A percentile compares a stretch with the other conserved stretches of the same genome.
Conservation (phyloP, 1,139 yeast species). For the Geotrichum aggregatum region DNA sequence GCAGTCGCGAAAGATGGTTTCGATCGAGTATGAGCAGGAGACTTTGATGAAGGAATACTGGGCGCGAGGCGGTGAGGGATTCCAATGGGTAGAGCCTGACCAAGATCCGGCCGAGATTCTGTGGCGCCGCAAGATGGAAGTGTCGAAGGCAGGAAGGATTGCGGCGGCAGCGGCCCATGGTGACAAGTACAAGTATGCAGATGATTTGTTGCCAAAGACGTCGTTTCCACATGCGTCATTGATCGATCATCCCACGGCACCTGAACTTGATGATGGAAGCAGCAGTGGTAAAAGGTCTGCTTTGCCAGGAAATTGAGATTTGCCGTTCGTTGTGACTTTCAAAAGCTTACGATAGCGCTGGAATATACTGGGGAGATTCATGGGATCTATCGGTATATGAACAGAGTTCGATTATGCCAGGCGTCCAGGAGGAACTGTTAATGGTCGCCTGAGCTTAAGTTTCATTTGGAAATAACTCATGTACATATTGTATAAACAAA, state of each 20-base stretch:
- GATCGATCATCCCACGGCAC: slow-evolving; percentile 25
- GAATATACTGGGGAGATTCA: no score
- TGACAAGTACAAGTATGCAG: slow-evolving; percentile 29
- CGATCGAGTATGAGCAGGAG: slow-evolving; percentile 70
- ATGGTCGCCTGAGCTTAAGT: no score
- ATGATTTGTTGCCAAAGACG: slow-evolving; percentile 25
- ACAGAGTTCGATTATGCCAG: no score
- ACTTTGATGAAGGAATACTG: slow-evolving; percentile 58
- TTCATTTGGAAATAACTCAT: no score
- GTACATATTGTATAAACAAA: no score
- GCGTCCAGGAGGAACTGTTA: no score
- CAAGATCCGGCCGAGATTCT: slow-evolving; percentile 61
- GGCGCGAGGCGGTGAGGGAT: slow-evolving; percentile 71
- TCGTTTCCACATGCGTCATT: slow-evolving; percentile 34
- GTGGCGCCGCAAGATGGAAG: slow-evolving; percentile 21
- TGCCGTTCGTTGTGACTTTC: no score
- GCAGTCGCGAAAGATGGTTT: slow-evolving; percentile 36
- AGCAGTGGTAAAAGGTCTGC: not conserved
- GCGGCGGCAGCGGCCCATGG: slow-evolving; percentile 18
- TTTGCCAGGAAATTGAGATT: not conserved
- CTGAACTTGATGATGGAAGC: slow-evolving; percentile 9
- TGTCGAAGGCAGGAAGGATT: slow-evolving; percentile 14
- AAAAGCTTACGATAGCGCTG: no score
- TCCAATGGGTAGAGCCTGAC: slow-evolving; percentile 78
- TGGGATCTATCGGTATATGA: no score